A percentile compares a stretch with the other conserved stretches of the same genome.
These are phyloP conservation scores for Sorghum bicolor DNA, from an alignment of 176 grass and related monocot species.

Conservation along the genomic window Sorghum_bicolor_NCBIv3 NC_012873.2:51054501-51055000, in stretches of 20 bases:
- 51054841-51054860: no score
- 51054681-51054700: background rate
- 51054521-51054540: slow-evolving; percentile 37
- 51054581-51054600: slow-evolving; percentile 14
- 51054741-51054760: background rate
- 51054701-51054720: background rate
- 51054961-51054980: no score
- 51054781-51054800: background rate
- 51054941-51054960: no score
- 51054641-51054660: slow-evolving; percentile 23
- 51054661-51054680: background rate
- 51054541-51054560: slow-evolving; percentile 45
- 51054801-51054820: background rate
- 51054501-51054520: background rate
- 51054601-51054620: background rate
- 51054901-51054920: no score
- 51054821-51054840: no score
- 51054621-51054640: slow-evolving; percentile 7
- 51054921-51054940: no score
- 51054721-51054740: background rate
- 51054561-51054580: slow-evolving; percentile 37
- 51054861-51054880: no score
- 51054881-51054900: no score
- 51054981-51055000: no score
- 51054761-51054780: background rate